These are phyloP conservation scores for Flagelloscypha sp. DNA, from an alignment of 768 basidiomycete genomes.

Conservation along the genomic window DNA sequence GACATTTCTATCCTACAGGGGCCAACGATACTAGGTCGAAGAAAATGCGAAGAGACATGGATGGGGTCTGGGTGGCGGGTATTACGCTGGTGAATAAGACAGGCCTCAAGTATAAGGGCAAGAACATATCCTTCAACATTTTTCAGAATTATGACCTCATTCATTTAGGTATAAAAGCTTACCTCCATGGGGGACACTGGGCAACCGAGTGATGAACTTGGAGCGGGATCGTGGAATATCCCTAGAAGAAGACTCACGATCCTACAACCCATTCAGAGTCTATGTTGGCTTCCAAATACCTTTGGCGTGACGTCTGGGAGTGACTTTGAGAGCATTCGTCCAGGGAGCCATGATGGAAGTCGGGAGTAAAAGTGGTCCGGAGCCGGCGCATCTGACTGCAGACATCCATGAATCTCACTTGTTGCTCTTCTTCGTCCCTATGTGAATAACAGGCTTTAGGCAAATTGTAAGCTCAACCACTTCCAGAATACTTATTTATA, in stretches of 20 bases:
- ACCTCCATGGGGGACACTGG: slow-evolving; percentile 52
- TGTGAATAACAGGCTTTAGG: too few relatives aligned
- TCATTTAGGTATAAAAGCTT: slow-evolving; percentile 2
- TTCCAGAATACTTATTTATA: too few relatives aligned
- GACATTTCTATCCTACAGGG: slow-evolving; percentile 41
- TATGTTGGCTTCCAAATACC: slow-evolving; percentile 35
- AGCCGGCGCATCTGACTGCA: too few relatives aligned
- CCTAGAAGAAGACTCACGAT: slow-evolving; percentile 26
- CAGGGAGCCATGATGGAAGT: too few relatives aligned
- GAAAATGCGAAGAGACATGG: slow-evolving; percentile 53
- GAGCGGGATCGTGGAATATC: slow-evolving; percentile 4
- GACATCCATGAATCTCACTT: too few relatives aligned
- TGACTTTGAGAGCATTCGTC: slow-evolving; percentile 18
- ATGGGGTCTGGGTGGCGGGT: slow-evolving; percentile 47
- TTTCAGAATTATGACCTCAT: not conserved
- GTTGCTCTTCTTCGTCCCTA: too few relatives aligned
- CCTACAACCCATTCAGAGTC: slow-evolving; percentile 39
- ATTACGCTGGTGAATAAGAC: slow-evolving; percentile 38
- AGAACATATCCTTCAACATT: slow-evolving; percentile 45
- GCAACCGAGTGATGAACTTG: not conserved
- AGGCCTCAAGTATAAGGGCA: slow-evolving; percentile 46
- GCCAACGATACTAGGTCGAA: slow-evolving; percentile 33
- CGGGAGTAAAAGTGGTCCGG: too few relatives aligned
- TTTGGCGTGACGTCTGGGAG: slow-evolving; percentile 8
- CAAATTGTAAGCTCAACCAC: too few relatives aligned